These are phyloP conservation scores for Dactylellina parvicollis DNA, from an alignment of 2,329 filamentous ascomycete species.

Conservation along the genomic window DNA sequence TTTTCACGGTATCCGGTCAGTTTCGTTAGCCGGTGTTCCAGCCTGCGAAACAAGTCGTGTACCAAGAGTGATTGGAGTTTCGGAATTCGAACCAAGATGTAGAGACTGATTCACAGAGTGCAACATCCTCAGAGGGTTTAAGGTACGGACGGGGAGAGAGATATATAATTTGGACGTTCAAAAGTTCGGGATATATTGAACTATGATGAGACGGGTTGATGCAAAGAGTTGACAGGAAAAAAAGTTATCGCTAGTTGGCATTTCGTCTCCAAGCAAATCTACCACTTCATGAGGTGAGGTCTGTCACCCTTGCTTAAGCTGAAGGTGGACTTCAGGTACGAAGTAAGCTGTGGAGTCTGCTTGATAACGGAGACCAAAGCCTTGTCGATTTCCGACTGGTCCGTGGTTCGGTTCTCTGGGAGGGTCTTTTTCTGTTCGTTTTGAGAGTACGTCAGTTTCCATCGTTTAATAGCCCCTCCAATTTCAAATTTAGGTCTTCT, in stretches of 20 bases:
- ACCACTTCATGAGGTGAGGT: conserved; percentile 99
- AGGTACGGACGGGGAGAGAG: conserved; percentile 42
- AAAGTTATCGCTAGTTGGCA: conserved; percentile 50
- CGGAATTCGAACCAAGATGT: conserved; percentile 26
- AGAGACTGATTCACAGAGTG: conserved; percentile 25
- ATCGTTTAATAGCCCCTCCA: background rate
- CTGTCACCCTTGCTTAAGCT: conserved; percentile 99
- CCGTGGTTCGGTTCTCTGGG: conserved; percentile 86
- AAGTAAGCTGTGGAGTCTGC: conserved; percentile 93
- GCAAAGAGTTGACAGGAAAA: conserved; percentile 41
- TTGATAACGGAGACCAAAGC: conserved; percentile 93
- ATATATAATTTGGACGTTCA: conserved; percentile 23
- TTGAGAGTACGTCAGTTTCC: conserved; percentile 60
- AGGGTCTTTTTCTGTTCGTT: conserved; percentile 90
- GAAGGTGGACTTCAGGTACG: conserved; percentile 96
- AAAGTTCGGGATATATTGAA: conserved; percentile 54
- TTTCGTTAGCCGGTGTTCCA: conserved; percentile 22
- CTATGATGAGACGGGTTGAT: conserved; percentile 39
- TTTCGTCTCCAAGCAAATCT: conserved; percentile 64
- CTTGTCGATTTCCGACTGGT: conserved; percentile 99
- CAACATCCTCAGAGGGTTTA: conserved; percentile 38
- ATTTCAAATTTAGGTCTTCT: background rate
- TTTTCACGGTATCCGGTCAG: conserved; percentile 11
- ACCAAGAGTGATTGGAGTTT: conserved; percentile 6
- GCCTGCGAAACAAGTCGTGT: conserved; percentile 39